A percentile compares a stretch with the other conserved stretches of the same genome.
phyloP scores from a whole-genome alignment of 495 filamentous ascomycete genomes.

The Cercophora samala region DNA sequence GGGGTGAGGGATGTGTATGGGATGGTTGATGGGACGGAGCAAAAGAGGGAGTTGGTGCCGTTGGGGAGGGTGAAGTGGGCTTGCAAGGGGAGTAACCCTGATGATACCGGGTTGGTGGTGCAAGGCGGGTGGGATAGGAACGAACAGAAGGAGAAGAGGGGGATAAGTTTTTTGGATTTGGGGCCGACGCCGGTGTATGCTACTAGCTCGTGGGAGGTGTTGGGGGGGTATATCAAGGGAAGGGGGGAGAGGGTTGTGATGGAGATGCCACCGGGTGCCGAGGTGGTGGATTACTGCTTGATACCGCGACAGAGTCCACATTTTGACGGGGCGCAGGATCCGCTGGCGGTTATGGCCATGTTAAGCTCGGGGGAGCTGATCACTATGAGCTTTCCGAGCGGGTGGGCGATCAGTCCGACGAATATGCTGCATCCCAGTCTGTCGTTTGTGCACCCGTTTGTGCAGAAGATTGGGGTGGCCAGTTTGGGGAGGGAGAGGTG shows the following conservation, averaged over 20 bases:
- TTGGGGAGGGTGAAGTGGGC: constrained; percentile 83
- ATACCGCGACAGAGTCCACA: constrained; percentile 79
- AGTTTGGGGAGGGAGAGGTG: constrained; percentile 72
- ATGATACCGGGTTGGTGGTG: constrained; percentile 86
- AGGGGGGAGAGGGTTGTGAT: constrained; percentile 66
- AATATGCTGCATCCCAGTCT: constrained; percentile 84
- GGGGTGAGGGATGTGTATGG: constrained; percentile 77
- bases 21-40: constrained; percentile 53
- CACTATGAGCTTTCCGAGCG: constrained; percentile 86
- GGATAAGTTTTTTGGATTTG: constrained; percentile 83
- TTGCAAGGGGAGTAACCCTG: constrained; percentile 74
- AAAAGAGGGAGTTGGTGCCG: constrained; percentile 50
- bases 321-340: constrained; percentile 84
- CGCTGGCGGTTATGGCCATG: constrained; percentile 74
- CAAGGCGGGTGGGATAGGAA: constrained; percentile 71
- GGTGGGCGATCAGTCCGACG: constrained; percentile 83
- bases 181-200: constrained; percentile 85
- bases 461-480: constrained; percentile 63
- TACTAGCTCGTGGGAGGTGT: constrained; percentile 81
- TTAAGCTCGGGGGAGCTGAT: constrained; percentile 82
- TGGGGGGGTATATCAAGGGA: constrained; percentile 71
- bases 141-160: constrained; percentile 59
- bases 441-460: constrained; percentile 82
- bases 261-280: constrained; percentile 72
- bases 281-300: constrained; percentile 75